These are phyloP conservation scores for Sphaerostilbella broomeana DNA, from an alignment of 2,329 filamentous ascomycete species.

Conservation along the genomic window DNA sequence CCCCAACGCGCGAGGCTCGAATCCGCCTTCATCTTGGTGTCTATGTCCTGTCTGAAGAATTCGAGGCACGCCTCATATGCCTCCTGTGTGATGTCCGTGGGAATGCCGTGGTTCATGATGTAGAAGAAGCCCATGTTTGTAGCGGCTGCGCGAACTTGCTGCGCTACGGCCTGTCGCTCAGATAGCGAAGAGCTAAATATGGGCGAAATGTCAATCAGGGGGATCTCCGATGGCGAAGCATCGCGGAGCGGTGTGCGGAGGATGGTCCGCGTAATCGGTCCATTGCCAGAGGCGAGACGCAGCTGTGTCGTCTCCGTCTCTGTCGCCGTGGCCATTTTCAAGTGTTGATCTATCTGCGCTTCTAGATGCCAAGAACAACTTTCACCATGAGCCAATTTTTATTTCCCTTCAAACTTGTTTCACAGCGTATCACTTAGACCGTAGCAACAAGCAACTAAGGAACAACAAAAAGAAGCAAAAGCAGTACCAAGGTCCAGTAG, in stretches of 20 bases:
- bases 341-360: not conserved
- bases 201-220: constrained; percentile 44
- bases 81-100: constrained; percentile 22
- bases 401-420: not conserved
- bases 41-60: constrained; percentile 43
- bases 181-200: constrained; percentile 31
- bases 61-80: constrained; percentile 29
- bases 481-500: no score
- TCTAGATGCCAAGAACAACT: not conserved
- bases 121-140: constrained; percentile 51
- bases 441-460: no score
- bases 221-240: constrained; percentile 39
- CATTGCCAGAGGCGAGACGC: constrained; percentile 31
- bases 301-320: constrained; percentile 22
- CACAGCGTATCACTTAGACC: no score
- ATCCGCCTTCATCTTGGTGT: constrained; percentile 35
- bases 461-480: constrained; percentile 8
- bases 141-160: constrained; percentile 37
- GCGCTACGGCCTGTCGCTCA: constrained; percentile 34
- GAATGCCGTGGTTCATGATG: constrained; percentile 43
- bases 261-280: constrained; percentile 31
- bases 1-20: constrained; percentile 34
- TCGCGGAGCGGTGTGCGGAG: constrained; percentile 31
- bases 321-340: constrained; percentile 9
- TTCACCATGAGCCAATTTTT: not conserved